Base-by-base conservation (phyloP, 345 rosid species). In the Gynandropsis gynandra region DNA sequence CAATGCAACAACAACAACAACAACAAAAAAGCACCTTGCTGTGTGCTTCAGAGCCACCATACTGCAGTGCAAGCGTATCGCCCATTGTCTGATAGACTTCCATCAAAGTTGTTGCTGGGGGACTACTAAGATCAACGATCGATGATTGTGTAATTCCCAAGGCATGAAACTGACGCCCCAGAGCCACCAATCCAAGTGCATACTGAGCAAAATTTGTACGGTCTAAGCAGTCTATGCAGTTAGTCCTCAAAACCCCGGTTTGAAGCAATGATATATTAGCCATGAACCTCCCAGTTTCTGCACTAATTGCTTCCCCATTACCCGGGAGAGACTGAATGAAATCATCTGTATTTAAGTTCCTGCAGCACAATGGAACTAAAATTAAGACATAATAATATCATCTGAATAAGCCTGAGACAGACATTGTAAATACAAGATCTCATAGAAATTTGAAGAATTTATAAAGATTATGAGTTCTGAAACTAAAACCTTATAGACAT, bases 1-100 rank as follows among this genome's bases (percentile, higher is more conserved):
- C 10, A 60, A 37, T 52, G 33, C 19, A 11, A 51, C 20, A n/a
- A n/a, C n/a, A n/a, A n/a, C n/a, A n/a, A 11, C 34, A 41, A 24
- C 1, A 16, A 38, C 5, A 24, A 19, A 40, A 24, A 42, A 53
- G 1, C 18, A 84, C 98, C 90, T 90, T 90, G 74, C 72, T 87
- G 62, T 90, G 98, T 41, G 98, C 98, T 15, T 85, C 85, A 9
- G 98, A 90, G 37, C 98, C 98, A 55, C 96, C 98, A 70, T 90
- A 90, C 59, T 90, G 98, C 39, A 77, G 46, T 1, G 98, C 95
- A 63, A 90, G 78, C 14, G 79, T 84, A 74, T 90, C 85, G 6
- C 98, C 98, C 89, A 82, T 84, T 17, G 66, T 63, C 66, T 90
- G 92, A 63, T 90, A 90, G 40, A 69, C 50, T 50, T 61, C 56